phyloP scores from a whole-genome alignment of 1,284 basidiomycete species.

The Ganoderma meredithae region DNA sequence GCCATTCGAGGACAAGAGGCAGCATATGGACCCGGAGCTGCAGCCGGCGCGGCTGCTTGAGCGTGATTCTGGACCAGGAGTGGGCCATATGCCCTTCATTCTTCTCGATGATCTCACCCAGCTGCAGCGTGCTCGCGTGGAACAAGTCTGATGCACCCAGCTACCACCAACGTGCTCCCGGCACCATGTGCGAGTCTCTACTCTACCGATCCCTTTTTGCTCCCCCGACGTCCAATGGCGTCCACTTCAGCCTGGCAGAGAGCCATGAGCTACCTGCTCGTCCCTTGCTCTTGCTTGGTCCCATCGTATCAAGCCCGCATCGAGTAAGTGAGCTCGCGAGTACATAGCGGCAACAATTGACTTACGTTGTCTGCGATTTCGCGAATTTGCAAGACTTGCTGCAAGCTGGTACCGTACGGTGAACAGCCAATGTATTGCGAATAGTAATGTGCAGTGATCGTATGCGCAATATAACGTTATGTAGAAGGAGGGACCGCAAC shows the following conservation, averaged over 20 bases:
- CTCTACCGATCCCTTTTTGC: neutral
- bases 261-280: neutral
- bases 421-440: neutral
- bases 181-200: constrained; percentile 15
- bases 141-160: neutral
- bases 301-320: neutral
- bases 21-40: constrained; percentile 7
- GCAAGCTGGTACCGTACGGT: neutral
- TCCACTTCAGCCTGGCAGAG: neutral
- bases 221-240: constrained; percentile 10
- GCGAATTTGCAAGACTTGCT: neutral
- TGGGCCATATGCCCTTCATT: constrained; percentile 16
- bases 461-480: constrained; percentile 21
- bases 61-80: constrained; percentile 12
- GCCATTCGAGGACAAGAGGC: constrained; percentile 3
- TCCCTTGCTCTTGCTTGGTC: neutral
- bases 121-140: constrained; percentile 15
- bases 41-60: constrained; percentile 6
- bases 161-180: constrained; percentile 25
- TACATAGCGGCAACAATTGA: neutral
- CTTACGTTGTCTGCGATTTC: neutral
- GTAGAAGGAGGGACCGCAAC: constrained; percentile 13
- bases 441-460: constrained; percentile 24
- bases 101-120: constrained; percentile 25
- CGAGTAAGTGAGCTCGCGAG: neutral